Evolutionary conservation across 1,139 yeast species (phyloP), one percentile per base, ranked within the genome.

Genomic region (Magnusiomyces suaveolens): DNA sequence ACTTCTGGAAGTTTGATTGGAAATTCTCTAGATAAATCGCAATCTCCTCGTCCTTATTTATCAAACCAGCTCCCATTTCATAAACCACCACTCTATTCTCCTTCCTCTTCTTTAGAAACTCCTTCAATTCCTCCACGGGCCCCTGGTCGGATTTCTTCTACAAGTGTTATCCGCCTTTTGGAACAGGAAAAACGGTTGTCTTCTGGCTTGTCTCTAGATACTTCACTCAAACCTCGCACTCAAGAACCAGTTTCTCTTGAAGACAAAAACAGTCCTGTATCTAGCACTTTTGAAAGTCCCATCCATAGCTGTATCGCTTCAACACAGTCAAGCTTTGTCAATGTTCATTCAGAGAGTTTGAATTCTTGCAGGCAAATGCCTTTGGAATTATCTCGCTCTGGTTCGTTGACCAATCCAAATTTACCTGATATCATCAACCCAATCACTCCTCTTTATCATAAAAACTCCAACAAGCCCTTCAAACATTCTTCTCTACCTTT

Each of bases 81-180:
- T 3, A 41, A 18, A 21, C 44, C 8, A 18, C 24, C 3, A 20
- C 44, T 20, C 6, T n/a, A 41, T 8, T 2, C 25, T 8, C 8
- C 18, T 20, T 16, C 25, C 6, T 20, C 23, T 3, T 39, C 51
- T n/a, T 25, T 8, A 2, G 46, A 48, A 16, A 25, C 46, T 2
- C 51, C 51, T 23, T 36, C 51, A 12, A 48, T 48, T 39, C 51
- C 51, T 36, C 51, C 51, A 3, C 16, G 46, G 21, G 33, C 51
- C 16, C 51, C 51, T 2, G 51, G 51, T 23, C 33, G 46, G 2
- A 36, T 39, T n/a, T 8, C 21, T 25, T 48, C 51, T 3, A 1
- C 23, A 6, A 26, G 6, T 3, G 24, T 26, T 16, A 38, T 48
- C 18, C 33, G 51, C 2, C 24, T 24, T 24, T 20, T 48, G 36